Percentiles rank a stretch among this genome's conserved stretches.
Evolutionary conservation across 208 protist genomes (phyloP).

Genomic region (Naegleria fowleri): DNA sequence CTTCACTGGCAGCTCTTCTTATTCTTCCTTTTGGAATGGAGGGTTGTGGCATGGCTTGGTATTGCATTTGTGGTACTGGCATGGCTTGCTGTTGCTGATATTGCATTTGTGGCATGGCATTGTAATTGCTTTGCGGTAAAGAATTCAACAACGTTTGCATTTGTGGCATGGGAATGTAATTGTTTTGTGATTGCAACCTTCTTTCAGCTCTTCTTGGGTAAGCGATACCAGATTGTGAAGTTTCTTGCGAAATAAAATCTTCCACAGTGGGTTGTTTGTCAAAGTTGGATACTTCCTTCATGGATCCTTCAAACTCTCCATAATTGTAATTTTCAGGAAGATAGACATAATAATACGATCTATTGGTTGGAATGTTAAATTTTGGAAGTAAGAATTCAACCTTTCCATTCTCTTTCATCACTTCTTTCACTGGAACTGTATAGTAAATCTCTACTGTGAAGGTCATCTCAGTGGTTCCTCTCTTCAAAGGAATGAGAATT

Average conservation of each 20-base stretch:
- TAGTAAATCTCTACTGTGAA: background rate
- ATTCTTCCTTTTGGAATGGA: background rate
- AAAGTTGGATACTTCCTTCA: background rate
- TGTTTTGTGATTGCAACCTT: background rate
- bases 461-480: background rate
- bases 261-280: background rate
- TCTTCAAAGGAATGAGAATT: background rate
- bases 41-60: background rate
- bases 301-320: conserved; percentile 7
- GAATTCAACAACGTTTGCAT: background rate
- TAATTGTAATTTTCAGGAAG: background rate
- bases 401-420: background rate
- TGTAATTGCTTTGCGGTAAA: background rate
- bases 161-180: background rate
- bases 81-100: background rate
- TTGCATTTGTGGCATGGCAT: background rate
- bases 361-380: background rate
- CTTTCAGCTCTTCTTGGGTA: background rate
- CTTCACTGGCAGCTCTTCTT: background rate
- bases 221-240: background rate
- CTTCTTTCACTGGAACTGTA: no score
- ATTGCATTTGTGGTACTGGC: background rate
- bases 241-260: background rate
- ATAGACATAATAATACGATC: background rate
- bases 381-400: background rate